Base-by-base conservation (phyloP, 116 monocot species). In the Dioscorea cayenensis region DNA sequence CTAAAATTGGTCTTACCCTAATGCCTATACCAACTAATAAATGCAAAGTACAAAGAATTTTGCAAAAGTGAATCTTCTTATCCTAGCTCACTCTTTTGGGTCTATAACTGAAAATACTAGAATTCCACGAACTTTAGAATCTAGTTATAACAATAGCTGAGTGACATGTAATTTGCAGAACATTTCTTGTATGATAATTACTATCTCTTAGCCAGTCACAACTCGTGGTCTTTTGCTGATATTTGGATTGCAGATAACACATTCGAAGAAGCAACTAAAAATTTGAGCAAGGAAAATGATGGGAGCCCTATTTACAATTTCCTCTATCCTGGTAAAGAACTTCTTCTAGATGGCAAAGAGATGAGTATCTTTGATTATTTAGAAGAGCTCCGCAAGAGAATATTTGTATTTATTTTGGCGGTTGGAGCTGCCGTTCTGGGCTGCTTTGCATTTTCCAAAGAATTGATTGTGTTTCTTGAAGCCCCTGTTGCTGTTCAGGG, bases 281-380 rank as follows among this genome's bases (percentile, higher is more conserved):
- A 38, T 71, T 18, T 49, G 58, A 72, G 64, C 7, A 68, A 72
- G 65, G 74, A 86, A 27, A 75, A 77, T 64, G 75, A 64, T 35
- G 52, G 51, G 66, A 85, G 83, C 50, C 18, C 73, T 22, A 25
- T 99, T 20, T 99, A 99, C 81, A 85, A 84, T 72, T 85, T 99
- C 78, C 93, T 99, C 73, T 99, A 99, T 76, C 97, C 97, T 2
- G 76, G 75, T 60, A 90, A 90, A 78, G 97, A 99, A n/a, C 84
- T 88, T 29, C 97, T 99, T 76, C 97, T 90, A 19, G 97, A 99
- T 81, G 97, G 93, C 68, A 86, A 90, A 82, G 97, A 99, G 77
- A 99, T 99, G 97, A 89, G 84, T 78, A 77, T 99, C 51, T 99
- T 90, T 73, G 97, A 99, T 67, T 93, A 99, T 82, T 81, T 99